These are phyloP conservation scores for Echites panduratus DNA, from an alignment of 257 asterid genomes.

Conservation along the genomic window DNA sequence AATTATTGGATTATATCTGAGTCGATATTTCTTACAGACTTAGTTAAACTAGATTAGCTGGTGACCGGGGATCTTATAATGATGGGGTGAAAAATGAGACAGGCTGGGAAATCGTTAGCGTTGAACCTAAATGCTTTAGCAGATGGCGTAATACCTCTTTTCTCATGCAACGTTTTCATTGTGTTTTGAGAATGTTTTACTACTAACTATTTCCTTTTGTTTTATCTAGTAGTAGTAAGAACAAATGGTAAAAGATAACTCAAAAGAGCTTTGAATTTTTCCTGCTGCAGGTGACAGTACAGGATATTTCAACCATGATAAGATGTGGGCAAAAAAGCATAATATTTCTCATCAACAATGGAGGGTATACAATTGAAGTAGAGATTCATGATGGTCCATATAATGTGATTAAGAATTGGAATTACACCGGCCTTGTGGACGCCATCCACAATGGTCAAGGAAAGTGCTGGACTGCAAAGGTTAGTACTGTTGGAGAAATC, in stretches of 20 bases:
- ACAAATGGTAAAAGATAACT: background rate
- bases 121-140: background rate
- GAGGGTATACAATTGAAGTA: conserved; percentile 34
- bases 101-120: background rate
- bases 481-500: conserved; percentile 12
- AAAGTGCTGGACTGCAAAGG: conserved; percentile 38
- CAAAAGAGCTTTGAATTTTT: background rate
- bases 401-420: conserved; percentile 31
- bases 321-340: conserved; percentile 27
- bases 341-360: conserved; percentile 30
- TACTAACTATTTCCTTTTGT: background rate
- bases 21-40: background rate
- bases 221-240: background rate
- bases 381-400: conserved; percentile 36
- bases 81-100: background rate
- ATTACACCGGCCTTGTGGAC: conserved; percentile 28
- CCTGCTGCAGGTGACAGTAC: conserved; percentile 25
- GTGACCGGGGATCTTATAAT: background rate
- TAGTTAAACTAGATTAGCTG: background rate
- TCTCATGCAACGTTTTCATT: too few relatives aligned
- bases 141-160: too few relatives aligned
- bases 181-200: background rate
- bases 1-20: background rate
- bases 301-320: conserved; percentile 32
- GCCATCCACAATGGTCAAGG: conserved; percentile 37